These are phyloP conservation scores for Mycosphaerelloides madeirae DNA, from an alignment of 2,329 filamentous ascomycete species.

Conservation along the genomic window DNA sequence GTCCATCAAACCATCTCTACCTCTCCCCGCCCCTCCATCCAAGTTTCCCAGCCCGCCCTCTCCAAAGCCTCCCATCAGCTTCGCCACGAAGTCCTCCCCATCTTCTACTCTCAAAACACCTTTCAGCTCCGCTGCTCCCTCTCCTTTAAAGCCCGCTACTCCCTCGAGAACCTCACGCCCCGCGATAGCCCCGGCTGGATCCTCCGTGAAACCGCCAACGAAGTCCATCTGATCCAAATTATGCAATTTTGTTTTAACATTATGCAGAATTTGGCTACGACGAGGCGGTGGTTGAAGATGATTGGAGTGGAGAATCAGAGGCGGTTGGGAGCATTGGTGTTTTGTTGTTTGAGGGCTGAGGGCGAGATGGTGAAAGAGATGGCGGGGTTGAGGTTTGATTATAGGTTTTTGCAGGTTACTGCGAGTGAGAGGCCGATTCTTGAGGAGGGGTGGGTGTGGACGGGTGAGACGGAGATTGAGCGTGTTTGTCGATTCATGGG, in stretches of 20 bases:
- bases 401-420: no score
- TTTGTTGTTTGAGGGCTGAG: no score
- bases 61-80: neutral
- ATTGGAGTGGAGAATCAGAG: no score
- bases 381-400: no score
- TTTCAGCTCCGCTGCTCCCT: constrained; percentile 1
- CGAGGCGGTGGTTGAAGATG: neutral
- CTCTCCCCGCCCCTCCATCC: neutral
- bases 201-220: neutral
- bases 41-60: neutral
- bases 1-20: no score
- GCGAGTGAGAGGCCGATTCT: no score
- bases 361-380: no score
- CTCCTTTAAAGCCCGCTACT: neutral
- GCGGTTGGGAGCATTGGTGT: no score
- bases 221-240: neutral
- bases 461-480: no score
- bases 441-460: no score
- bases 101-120: constrained; percentile 2
- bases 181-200: neutral
- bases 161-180: neutral
- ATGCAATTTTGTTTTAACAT: neutral
- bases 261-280: neutral
- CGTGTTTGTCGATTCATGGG: no score
- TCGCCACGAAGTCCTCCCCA: constrained; percentile 1